Conservation (phyloP, 371 early-diverging fungal species). For the Rhizopus microsporus region DNA sequence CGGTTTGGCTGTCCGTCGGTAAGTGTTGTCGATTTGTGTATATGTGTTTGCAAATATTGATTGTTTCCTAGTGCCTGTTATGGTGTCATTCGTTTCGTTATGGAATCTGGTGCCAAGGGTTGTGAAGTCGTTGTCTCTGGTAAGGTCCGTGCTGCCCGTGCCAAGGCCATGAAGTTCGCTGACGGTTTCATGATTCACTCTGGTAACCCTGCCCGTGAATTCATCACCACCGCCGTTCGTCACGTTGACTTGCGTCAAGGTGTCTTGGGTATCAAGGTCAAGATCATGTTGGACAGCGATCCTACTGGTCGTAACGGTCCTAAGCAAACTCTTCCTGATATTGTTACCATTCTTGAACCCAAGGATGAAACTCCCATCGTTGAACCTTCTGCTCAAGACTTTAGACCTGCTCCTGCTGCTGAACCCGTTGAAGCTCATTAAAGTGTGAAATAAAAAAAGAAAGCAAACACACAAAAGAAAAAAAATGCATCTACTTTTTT, state of each 20-base stretch:
- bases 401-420: slow-evolving; percentile 54
- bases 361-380: slow-evolving; percentile 81
- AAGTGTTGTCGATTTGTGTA: slow-evolving; percentile 23
- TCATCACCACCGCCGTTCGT: slow-evolving; percentile 95
- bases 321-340: slow-evolving; percentile 94
- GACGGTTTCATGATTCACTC: slow-evolving; percentile 99
- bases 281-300: slow-evolving; percentile 98
- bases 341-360: slow-evolving; percentile 93
- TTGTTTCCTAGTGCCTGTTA: slow-evolving; percentile 81
- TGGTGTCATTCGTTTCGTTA: slow-evolving; percentile 97
- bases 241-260: slow-evolving; percentile 99
- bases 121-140: slow-evolving; percentile 99
- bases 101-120: slow-evolving; percentile 99
- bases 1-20: slow-evolving; percentile 93
- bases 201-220: slow-evolving; percentile 97
- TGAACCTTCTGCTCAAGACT: slow-evolving; percentile 75
- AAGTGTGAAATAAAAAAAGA: slow-evolving; percentile 6
- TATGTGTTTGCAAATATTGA: no score
- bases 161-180: slow-evolving; percentile 99
- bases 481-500: background rate
- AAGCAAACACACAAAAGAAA: background rate
- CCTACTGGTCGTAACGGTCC: slow-evolving; percentile 95
- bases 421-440: slow-evolving; percentile 17
- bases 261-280: slow-evolving; percentile 99
- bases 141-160: slow-evolving; percentile 99